Percentiles rank a stretch among this genome's conserved stretches.
These are phyloP conservation scores for Fusarium robinianum DNA, from an alignment of 2,329 filamentous ascomycete genomes.

Conservation along the genomic window DNA sequence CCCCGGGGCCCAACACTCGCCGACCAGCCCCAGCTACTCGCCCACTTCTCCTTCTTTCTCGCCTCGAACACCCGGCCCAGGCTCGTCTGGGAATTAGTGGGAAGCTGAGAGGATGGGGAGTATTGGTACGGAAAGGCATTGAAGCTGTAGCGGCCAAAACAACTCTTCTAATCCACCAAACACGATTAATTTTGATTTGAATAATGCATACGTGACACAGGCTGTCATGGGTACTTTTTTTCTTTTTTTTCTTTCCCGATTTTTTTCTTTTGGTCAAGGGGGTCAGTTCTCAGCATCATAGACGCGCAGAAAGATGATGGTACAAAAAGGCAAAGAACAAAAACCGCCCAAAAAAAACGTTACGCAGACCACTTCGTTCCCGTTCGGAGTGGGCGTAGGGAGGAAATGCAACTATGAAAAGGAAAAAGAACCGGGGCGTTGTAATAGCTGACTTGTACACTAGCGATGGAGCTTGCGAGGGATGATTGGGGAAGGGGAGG, in stretches of 20 bases:
- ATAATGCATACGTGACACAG: slow-evolving; percentile 43
- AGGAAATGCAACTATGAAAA: slow-evolving; percentile 3
- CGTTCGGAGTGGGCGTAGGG: slow-evolving; percentile 11
- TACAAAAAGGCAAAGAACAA: slow-evolving; percentile 24
- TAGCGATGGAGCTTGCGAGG: slow-evolving; percentile 26
- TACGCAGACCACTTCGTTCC: slow-evolving; percentile 3
- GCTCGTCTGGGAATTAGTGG: slow-evolving; percentile 50
- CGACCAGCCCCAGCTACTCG: slow-evolving; percentile 74
- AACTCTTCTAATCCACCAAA: slow-evolving; percentile 52
- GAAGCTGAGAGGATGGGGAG: slow-evolving; percentile 28
- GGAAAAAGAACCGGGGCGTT: slow-evolving; percentile 20
- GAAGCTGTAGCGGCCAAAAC: slow-evolving; percentile 36
- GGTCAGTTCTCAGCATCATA: slow-evolving; percentile 35
- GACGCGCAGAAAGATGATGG: slow-evolving; percentile 34
- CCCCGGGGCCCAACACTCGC: slow-evolving; percentile 60
- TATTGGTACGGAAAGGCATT: not conserved
- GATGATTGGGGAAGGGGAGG: slow-evolving; percentile 7
- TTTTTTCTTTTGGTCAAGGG: slow-evolving; percentile 21
- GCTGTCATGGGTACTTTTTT: slow-evolving; percentile 33
- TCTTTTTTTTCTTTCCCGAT: slow-evolving; percentile 32
- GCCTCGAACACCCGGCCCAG: slow-evolving; percentile 51
- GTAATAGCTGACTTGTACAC: slow-evolving; percentile 38
- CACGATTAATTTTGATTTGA: slow-evolving; percentile 46
- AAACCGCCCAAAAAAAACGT: slow-evolving; percentile 17
- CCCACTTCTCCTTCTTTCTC: slow-evolving; percentile 59